Base-by-base conservation (phyloP, 2,329 filamentous ascomycete species). In the Xylariaceae sp. region DNA sequence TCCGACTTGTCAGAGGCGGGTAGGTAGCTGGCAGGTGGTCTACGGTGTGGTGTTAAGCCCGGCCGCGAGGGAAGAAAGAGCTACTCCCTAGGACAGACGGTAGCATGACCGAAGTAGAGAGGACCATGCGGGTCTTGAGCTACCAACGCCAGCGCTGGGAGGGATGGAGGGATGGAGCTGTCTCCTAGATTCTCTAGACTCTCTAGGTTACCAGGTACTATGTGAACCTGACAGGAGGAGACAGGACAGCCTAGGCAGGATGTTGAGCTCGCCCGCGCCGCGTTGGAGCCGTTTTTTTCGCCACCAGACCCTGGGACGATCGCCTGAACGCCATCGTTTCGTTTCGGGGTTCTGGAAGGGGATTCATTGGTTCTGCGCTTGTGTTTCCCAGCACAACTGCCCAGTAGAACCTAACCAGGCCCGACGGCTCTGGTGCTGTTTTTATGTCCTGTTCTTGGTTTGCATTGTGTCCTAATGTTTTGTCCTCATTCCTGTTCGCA, bases 301-400 rank as follows among this genome's bases (percentile, higher is more conserved):
- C 70, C 70, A 72, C 70, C 68, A 65, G 62, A 68, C 66, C 68
- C 68, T 70, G 67, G 68, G 60, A 51, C 55, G 56, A 51, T 56
- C 55, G 60, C 55, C 37, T 53, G 52, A 50, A 62, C 48, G 41
- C 58, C 23, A 60, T 53, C 58, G 60, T 59, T 64, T 61, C 59
- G 63, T 66, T 69, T 65, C 63, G 66, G 68, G 66, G 65, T 57
- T 67, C 62, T 64, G 49, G 41, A 64, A 64, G 57, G 66, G 64
- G 64, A 63, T 64, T 67, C 65, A 69, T 65, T 60, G 63, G 61
- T 49, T 39, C 58, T 53, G 17, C 44, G 39, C 48, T 51, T 58
- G 57, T 60, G 55, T 57, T 57, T 63, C 61, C 56, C 58, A 63
- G 49, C 55, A 60, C 51, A 58, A 57, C 54, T 52, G 51, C 57